Evolutionary conservation across 176 grass and related monocot genomes (phyloP).

Genomic region (Alloteropsis semialata): DNA sequence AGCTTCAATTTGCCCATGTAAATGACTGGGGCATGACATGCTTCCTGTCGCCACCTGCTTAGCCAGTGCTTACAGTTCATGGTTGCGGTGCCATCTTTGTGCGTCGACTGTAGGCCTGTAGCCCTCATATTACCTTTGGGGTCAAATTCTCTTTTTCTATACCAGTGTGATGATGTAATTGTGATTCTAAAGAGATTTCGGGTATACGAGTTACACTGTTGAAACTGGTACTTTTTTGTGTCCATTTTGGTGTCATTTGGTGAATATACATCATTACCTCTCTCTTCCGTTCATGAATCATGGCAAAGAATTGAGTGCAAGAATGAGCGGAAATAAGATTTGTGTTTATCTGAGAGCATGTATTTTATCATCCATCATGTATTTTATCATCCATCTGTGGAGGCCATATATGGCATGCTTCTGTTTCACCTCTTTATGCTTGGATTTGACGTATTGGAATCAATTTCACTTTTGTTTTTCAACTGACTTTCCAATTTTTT

Average conservation of each 20-base stretch:
- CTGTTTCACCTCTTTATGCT: too few relatives aligned
- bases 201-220: background rate
- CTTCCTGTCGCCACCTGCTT: background rate
- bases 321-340: too few relatives aligned
- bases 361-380: too few relatives aligned
- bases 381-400: too few relatives aligned
- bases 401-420: too few relatives aligned
- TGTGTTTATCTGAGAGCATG: too few relatives aligned
- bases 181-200: slow-evolving; percentile 4
- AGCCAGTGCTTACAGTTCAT: slow-evolving; percentile 13
- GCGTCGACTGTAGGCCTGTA: background rate
- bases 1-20: slow-evolving; percentile 7
- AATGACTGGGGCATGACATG: slow-evolving; percentile 3
- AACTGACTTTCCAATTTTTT: too few relatives aligned
- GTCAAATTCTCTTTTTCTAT: slow-evolving; percentile 15
- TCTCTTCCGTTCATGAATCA: background rate
- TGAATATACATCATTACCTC: slow-evolving; percentile 2
- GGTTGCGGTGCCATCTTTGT: background rate
- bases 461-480: too few relatives aligned
- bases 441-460: too few relatives aligned
- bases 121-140: background rate
- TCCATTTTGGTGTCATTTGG: slow-evolving; percentile 16
- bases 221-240: background rate
- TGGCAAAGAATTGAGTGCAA: slow-evolving; percentile 9
- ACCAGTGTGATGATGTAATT: slow-evolving; percentile 36